A percentile compares a stretch with the other conserved stretches of the same genome.
Conservation (phyloP, 441 rosid species). For the Pelargonium cotyledonis region DNA sequence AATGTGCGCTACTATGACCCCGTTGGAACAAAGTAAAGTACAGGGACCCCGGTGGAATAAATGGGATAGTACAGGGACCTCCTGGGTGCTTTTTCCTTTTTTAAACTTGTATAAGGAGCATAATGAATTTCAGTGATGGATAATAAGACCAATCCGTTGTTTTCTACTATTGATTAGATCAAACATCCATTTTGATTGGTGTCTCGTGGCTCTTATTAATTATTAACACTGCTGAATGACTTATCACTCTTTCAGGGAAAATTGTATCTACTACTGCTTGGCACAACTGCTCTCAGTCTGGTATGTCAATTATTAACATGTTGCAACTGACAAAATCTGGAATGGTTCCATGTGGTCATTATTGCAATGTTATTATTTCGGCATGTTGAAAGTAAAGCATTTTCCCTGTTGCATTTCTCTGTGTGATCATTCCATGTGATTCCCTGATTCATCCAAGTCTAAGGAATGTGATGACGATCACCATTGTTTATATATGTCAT, state of each 20-base stretch:
- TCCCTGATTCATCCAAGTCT: neutral
- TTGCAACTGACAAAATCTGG: neutral
- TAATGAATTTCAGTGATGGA: neutral
- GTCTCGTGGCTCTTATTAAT: neutral
- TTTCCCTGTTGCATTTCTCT: neutral
- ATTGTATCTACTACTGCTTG: conserved; percentile 79
- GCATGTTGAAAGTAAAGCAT: neutral
- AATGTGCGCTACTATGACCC: no score
- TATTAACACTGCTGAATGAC: conserved; percentile 14
- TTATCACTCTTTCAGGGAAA: conserved; percentile 54
- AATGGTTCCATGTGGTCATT: neutral
- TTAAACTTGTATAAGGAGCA: neutral
- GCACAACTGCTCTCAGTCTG: conserved; percentile 91
- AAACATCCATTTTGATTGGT: conserved; percentile 1
- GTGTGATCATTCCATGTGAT: neutral
- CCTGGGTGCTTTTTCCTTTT: no score
- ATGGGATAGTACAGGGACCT: no score
- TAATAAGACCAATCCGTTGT: neutral
- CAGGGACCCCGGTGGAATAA: no score
- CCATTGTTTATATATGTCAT: neutral
- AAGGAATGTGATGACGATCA: neutral
- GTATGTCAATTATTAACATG: conserved; percentile 32
- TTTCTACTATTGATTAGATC: neutral
- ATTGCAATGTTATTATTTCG: neutral
- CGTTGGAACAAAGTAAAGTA: no score